phyloP scores from a whole-genome alignment of 345 rosid genomes.

The Mercurialis annua region DNA sequence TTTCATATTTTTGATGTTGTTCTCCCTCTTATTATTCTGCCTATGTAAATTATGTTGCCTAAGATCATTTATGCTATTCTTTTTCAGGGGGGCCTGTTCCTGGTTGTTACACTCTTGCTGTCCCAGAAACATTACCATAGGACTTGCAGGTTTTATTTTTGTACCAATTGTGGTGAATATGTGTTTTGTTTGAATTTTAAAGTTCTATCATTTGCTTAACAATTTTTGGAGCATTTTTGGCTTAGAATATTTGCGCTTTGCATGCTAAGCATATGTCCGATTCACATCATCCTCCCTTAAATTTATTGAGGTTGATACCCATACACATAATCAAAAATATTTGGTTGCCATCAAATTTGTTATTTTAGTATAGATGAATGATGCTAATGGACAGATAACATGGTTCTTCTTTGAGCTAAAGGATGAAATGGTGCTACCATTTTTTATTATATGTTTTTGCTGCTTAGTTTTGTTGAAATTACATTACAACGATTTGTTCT shows the following conservation, averaged over 20 bases:
- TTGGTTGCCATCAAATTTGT: too few relatives aligned
- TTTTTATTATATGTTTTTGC: too few relatives aligned
- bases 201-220: too few relatives aligned
- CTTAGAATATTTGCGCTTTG: too few relatives aligned
- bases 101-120: slow-evolving; percentile 85
- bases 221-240: too few relatives aligned
- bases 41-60: background rate
- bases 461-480: background rate
- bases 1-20: too few relatives aligned
- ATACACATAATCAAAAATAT: background rate
- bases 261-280: background rate
- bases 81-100: slow-evolving; percentile 73
- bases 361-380: background rate
- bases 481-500: background rate
- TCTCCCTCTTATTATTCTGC: background rate
- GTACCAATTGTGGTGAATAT: background rate
- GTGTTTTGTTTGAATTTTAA: background rate
- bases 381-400: background rate
- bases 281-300: background rate
- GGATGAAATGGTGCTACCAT: background rate
- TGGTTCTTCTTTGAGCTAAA: background rate
- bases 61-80: background rate
- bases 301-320: background rate
- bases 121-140: slow-evolving; percentile 72
- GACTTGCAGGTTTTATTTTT: slow-evolving; percentile 64